Conservation (phyloP, 2,329 filamentous ascomycete genomes). For the Colletotrichum sublineola region DNA sequence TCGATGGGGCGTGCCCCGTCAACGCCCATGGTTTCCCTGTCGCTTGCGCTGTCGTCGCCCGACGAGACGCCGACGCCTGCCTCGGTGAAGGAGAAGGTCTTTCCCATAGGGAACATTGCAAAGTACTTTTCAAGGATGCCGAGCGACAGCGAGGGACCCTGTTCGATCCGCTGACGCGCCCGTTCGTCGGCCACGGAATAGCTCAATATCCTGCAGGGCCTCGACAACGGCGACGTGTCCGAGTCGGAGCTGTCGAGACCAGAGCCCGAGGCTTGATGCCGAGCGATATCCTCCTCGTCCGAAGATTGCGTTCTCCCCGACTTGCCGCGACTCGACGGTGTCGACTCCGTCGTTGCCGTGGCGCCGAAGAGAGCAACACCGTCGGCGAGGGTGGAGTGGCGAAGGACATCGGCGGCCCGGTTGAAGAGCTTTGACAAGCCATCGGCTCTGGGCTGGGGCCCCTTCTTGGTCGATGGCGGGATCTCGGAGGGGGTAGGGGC, state of each 20-base stretch:
- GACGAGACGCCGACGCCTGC: constrained; percentile 48
- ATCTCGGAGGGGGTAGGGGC: constrained; percentile 1
- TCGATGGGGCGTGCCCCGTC: neutral
- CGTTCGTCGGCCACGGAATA: constrained; percentile 47
- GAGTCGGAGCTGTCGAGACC: constrained; percentile 49
- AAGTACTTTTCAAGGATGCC: constrained; percentile 50
- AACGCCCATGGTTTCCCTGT: constrained; percentile 43
- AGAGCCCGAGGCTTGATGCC: constrained; percentile 41
- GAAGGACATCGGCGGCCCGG: constrained; percentile 48
- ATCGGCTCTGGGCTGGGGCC: constrained; percentile 41
- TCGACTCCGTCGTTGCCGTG: constrained; percentile 44
- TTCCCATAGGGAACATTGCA: constrained; percentile 49
- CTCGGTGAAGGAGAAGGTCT: constrained; percentile 49
- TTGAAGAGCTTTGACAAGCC: constrained; percentile 47
- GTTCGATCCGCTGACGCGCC: constrained; percentile 46
- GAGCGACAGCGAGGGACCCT: constrained; percentile 47
- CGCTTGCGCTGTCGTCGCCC: constrained; percentile 50
- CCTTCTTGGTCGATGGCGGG: constrained; percentile 9
- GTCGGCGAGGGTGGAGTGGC: constrained; percentile 49
- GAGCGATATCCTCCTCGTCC: constrained; percentile 43
- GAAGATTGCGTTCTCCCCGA: constrained; percentile 24
- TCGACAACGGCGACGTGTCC: constrained; percentile 46
- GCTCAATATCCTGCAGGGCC: constrained; percentile 49
- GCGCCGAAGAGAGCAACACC: constrained; percentile 50
- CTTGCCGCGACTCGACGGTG: constrained; percentile 30